Base-by-base conservation (phyloP, 768 basidiomycete genomes). In the Lepiota venenata region DNA sequence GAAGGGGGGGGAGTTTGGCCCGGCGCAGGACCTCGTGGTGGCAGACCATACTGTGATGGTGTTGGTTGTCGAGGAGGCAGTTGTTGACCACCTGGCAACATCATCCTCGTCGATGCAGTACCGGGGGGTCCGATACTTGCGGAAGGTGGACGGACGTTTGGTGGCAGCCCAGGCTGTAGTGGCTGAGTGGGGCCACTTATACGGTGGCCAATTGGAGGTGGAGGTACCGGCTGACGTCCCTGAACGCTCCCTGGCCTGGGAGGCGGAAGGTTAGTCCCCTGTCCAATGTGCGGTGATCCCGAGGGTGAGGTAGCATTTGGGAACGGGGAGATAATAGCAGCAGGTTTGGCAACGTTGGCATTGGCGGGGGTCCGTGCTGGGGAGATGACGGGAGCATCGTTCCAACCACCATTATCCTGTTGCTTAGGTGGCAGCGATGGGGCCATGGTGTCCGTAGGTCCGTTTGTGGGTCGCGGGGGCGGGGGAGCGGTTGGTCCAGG, bases 301-400 rank as follows among this genome's bases (percentile, higher is more conserved):
- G 76, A 71, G 41, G 71, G 71, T 5, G 73, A 72, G 3, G 71
- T 63, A 4, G 80, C 74, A 61, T 89, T 87, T 7, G 93, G 91
- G 83, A 98, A 97, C 0, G 95, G 95, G 8, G 91, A 80, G 7
- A 85, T 84, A 61, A 98, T 95, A 2, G 94, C 81, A 6, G 77
- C 74, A 2, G 81, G 85, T 62, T 88, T 91, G 3, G 47, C 22
- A 7, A 15, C 38, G 51, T 64, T 69, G 18, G 74, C 73, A 21
- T 78, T 70, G 18, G 78, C 75, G 0, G 87, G 82, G 0, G 75
- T 74, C 21, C 85, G 83, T 39, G 78, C 68, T 15, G 78, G 66
- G 8, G 72, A 64, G 14, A 73, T 60, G 11, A 82, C 58, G 0
- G 93, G 93, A 0, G 93, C 84, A 68, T 98, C 95, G 62, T 98